Conservation (phyloP, 2,329 filamentous ascomycete genomes). For the Fusarium virguliforme region DNA sequence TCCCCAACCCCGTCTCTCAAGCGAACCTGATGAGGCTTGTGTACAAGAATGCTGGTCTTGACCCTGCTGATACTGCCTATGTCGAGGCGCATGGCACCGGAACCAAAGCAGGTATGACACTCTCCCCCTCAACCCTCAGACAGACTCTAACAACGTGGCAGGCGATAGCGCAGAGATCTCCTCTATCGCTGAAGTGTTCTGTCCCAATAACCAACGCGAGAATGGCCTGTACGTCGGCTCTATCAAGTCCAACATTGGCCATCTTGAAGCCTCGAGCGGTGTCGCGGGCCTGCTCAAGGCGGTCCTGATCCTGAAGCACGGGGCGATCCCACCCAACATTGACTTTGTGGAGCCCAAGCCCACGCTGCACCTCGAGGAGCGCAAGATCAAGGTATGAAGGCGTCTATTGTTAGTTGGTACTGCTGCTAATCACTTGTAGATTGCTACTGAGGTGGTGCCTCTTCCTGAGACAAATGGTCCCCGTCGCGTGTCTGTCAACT, state of each 20-base stretch:
- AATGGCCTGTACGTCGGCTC: slow-evolving; percentile 31
- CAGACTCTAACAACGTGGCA: slow-evolving; percentile 5
- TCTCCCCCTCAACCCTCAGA: background rate
- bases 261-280: slow-evolving; percentile 36
- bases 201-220: slow-evolving; percentile 9
- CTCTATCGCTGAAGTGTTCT: slow-evolving; percentile 36
- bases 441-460: slow-evolving; percentile 26
- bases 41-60: slow-evolving; percentile 50
- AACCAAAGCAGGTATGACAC: slow-evolving; percentile 30
- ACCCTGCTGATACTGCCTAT: slow-evolving; percentile 44
- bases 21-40: slow-evolving; percentile 51
- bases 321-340: slow-evolving; percentile 29
- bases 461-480: slow-evolving; percentile 13
- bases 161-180: slow-evolving; percentile 38
- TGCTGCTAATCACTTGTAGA: slow-evolving; percentile 14
- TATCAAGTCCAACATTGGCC: slow-evolving; percentile 38
- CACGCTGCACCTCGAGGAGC: slow-evolving; percentile 23
- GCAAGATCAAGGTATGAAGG: slow-evolving; percentile 19
- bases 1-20: slow-evolving; percentile 57
- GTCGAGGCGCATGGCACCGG: slow-evolving; percentile 49
- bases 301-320: slow-evolving; percentile 32
- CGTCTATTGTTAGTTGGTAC: background rate
- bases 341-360: slow-evolving; percentile 32
- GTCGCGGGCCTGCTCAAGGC: slow-evolving; percentile 35
- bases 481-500: slow-evolving; percentile 32